phyloP scores from a whole-genome alignment of 176 grass and related monocot species.

The Pontederia crassipes region DNA sequence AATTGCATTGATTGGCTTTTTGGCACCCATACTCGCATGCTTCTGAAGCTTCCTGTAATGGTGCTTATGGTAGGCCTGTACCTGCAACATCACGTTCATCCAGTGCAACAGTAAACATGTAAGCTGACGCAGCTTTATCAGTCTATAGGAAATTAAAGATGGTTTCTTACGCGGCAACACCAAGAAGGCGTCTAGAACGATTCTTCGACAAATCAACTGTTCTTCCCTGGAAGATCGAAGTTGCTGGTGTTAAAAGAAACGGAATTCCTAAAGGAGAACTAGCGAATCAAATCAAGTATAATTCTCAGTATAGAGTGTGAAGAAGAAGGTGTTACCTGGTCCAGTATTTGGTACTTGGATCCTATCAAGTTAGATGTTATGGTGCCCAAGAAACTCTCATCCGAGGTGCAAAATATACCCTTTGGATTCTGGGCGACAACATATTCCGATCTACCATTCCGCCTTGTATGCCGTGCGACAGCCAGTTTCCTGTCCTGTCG shows the following conservation, averaged over 20 bases:
- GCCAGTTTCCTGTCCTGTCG: constrained; percentile 85
- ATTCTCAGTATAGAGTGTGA: background rate
- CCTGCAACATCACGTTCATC: constrained; percentile 24
- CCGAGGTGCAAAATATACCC: constrained; percentile 46
- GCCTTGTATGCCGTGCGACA: constrained; percentile 60
- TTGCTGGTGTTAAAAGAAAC: too few relatives aligned
- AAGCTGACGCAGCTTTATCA: background rate
- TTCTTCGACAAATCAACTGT: constrained; percentile 37
- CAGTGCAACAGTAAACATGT: background rate
- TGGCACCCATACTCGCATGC: constrained; percentile 66
- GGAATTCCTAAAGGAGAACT: too few relatives aligned
- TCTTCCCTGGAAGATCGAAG: constrained; percentile 33
- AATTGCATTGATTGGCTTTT: constrained; percentile 59
- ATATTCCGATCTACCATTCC: constrained; percentile 71
- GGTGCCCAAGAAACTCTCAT: constrained; percentile 60
- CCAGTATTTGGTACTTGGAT: constrained; percentile 75
- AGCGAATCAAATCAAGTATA: too few relatives aligned
- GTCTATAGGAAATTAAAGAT: background rate
- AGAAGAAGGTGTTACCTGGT: constrained; percentile 35
- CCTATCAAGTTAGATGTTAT: constrained; percentile 60
- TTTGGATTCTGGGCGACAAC: constrained; percentile 70
- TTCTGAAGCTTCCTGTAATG: constrained; percentile 61
- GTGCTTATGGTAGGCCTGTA: constrained; percentile 73
- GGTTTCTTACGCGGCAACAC: constrained; percentile 50
- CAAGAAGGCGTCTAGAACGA: constrained; percentile 64